Evolutionary conservation across 495 filamentous ascomycete genomes (phyloP), one percentile per base, ranked within the genome.

Genomic region (Neurospora terricola): DNA sequence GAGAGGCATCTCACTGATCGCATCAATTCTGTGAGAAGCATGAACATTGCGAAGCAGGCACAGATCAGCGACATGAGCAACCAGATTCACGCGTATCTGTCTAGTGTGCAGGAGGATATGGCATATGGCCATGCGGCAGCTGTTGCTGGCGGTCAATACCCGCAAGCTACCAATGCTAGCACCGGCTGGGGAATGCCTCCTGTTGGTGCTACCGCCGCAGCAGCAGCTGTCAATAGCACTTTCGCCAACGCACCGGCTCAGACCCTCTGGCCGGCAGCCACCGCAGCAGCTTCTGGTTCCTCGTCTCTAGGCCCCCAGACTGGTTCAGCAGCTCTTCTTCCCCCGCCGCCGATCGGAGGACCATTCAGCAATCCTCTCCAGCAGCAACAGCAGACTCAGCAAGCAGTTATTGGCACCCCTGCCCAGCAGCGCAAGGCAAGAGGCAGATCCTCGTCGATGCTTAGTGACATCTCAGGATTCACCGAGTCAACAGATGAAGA

Each of bases 401-500:
- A 66, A 66, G 72, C 69, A 18, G 70, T 39, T 72, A 75, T 76
- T 21, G 72, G 48, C 75, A 79, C 69, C 76, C 77, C 48, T 30
- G 74, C 77, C 8, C 76, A 70, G 48, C 76, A 73, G 0, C 70
- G 73, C 48, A 83, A 83, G 71, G 79, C 81, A 18, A 79, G 90
- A 36, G 90, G 88, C 30, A 85, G 90, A 39, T 90, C 87, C 11
- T 89, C 88, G 10, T 90, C 88, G 27, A 92, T 92, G 90, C 86
- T 91, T 18, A 90, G 88, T 77, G 85, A 88, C 73, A 82, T 90
- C 45, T 90, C 88, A 30, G 89, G 88, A 62, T 90, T 91, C 77
- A 91, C 90, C 0, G 88, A 91, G 76, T 86, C 83, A 39, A 86
- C 84, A 69, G 83, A 81, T 69, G 83, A 82, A 18, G 82, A 83